Evolutionary conservation across 2,329 filamentous ascomycete genomes (phyloP).

Genomic region (Xylaria sp.): DNA sequence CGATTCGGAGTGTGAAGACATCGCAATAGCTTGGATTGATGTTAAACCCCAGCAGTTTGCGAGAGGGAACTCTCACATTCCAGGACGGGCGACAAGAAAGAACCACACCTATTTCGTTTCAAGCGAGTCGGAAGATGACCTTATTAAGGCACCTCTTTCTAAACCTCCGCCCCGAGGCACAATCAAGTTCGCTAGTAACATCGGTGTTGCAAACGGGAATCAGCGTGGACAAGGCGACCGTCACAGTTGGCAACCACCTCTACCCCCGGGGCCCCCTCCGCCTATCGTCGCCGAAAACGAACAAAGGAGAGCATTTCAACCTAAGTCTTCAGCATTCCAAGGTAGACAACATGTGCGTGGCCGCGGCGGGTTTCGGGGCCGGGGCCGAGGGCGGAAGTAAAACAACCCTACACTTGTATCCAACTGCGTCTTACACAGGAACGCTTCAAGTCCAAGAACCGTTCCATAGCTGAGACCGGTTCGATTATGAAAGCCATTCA

Average conservation of each 20-base stretch:
- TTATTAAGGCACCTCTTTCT: conserved; percentile 37
- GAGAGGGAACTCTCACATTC: conserved; percentile 35
- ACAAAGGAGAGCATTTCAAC: conserved; percentile 23
- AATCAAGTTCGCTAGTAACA: conserved; percentile 41
- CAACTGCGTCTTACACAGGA: too few species aligned
- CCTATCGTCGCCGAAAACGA: conserved; percentile 5
- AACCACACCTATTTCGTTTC: conserved; percentile 42
- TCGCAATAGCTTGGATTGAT: conserved; percentile 45
- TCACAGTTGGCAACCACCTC: conserved; percentile 33
- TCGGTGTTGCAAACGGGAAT: conserved; percentile 25
- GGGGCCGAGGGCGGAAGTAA: conserved; percentile 31
- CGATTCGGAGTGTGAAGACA: conserved; percentile 49
- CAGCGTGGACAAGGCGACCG: conserved; percentile 10
- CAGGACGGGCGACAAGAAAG: conserved; percentile 35
- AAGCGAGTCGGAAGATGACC: conserved; percentile 42
- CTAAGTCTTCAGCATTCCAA: conserved; percentile 28
- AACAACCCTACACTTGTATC: too few species aligned
- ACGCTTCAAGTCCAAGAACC: too few species aligned
- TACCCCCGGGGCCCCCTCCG: conserved; percentile 36
- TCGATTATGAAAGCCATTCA: background rate
- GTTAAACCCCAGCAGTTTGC: conserved; percentile 15
- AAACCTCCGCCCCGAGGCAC: conserved; percentile 30
- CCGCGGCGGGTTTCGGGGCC: conserved; percentile 44
- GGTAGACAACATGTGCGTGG: conserved; percentile 15
- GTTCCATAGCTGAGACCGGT: background rate